These are phyloP conservation scores for Saussurea involucrata DNA, from an alignment of 129 eudicot genomes.

Conservation along the genomic window DNA sequence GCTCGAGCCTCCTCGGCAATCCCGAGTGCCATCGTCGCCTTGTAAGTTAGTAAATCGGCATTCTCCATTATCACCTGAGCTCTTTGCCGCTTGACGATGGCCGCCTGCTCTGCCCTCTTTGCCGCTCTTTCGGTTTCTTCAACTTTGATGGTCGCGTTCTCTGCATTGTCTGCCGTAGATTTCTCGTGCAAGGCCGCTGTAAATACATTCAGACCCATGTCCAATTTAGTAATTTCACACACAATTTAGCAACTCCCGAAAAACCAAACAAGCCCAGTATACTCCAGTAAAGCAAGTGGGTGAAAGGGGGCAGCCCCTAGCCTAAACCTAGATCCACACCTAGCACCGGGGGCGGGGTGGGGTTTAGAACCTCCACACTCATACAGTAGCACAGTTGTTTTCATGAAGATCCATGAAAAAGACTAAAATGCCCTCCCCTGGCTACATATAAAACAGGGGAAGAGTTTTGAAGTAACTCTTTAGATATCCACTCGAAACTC, in stretches of 20 bases:
- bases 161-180: slow-evolving; percentile 16
- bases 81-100: slow-evolving; percentile 64
- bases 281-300: too few species aligned
- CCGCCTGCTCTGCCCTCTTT: slow-evolving; percentile 40
- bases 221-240: slow-evolving; percentile 10
- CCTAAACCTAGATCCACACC: too few species aligned
- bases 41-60: slow-evolving; percentile 79
- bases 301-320: too few species aligned
- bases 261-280: not conserved
- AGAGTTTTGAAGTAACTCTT: too few species aligned
- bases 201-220: not conserved
- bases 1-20: slow-evolving; percentile 71
- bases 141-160: slow-evolving; percentile 27
- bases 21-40: slow-evolving; percentile 66
- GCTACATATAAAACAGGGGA: too few species aligned
- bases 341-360: too few species aligned
- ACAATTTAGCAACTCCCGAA: not conserved
- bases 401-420: too few species aligned
- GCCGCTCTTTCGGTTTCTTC: slow-evolving; percentile 63
- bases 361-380: too few species aligned
- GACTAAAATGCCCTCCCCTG: too few species aligned
- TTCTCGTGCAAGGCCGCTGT: slow-evolving; percentile 17
- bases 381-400: too few species aligned
- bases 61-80: slow-evolving; percentile 75
- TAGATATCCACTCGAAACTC: too few species aligned